Evolutionary conservation across 1,284 basidiomycete species (phyloP).

Genomic region (Apiotrichum gracile): DNA sequence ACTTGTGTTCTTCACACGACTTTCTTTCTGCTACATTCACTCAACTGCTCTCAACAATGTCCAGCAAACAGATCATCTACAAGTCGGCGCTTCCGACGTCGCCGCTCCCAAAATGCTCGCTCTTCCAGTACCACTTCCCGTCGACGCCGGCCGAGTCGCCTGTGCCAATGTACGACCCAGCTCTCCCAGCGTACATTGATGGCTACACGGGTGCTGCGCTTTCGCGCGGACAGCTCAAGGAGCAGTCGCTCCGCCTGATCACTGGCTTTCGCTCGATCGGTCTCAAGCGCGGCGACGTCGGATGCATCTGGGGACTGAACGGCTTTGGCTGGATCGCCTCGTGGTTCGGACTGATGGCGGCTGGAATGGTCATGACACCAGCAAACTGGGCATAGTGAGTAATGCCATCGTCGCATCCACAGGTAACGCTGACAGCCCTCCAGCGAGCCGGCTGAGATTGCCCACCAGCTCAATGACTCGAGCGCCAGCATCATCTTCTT

Average conservation of each 20-base stretch:
- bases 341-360: conserved; percentile 53
- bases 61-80: conserved; percentile 18
- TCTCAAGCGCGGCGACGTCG: conserved; percentile 33
- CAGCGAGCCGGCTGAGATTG: conserved; percentile 41
- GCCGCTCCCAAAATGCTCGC: conserved; percentile 34
- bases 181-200: conserved; percentile 60
- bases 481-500: conserved; percentile 55
- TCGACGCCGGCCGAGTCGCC: background rate
- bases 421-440: conserved; percentile 20
- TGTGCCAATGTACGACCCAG: conserved; percentile 8
- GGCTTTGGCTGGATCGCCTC: conserved; percentile 59
- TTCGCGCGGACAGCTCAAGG: conserved; percentile 55
- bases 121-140: conserved; percentile 18
- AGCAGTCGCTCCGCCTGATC: conserved; percentile 56
- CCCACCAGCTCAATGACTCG: conserved; percentile 51
- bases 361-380: conserved; percentile 33
- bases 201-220: conserved; percentile 56
- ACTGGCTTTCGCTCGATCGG: conserved; percentile 50
- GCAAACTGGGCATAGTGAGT: conserved; percentile 44
- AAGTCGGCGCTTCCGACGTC: conserved; percentile 21
- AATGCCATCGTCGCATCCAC: conserved; percentile 50
- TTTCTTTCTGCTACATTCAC: background rate
- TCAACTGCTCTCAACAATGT: background rate
- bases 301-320: conserved; percentile 50
- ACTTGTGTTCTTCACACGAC: no score